phyloP scores from a whole-genome alignment of 306 rosid genomes.

The barrel medic (Medicago truncatula) region DNA sequence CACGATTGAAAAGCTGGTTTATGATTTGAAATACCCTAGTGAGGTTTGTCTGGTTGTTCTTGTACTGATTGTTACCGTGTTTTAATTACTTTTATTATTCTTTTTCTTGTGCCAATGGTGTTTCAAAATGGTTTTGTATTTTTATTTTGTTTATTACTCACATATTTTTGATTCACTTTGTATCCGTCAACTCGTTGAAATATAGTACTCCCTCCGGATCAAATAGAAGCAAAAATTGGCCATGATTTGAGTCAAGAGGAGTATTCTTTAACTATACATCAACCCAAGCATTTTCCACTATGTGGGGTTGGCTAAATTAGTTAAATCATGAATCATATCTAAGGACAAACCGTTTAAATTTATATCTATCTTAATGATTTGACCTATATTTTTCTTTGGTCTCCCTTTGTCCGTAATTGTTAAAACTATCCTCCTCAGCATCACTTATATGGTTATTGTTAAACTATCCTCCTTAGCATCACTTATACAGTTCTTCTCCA shows the following conservation, averaged over 20 bases:
- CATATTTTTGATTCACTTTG: neutral
- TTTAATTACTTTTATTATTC: constrained; percentile 1
- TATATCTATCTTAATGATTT: neutral
- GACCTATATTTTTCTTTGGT: neutral
- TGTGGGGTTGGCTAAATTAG: neutral
- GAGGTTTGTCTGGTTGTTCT: constrained; percentile 67
- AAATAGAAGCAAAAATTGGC: neutral
- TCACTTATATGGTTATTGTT: neutral
- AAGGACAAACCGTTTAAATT: constrained; percentile 6
- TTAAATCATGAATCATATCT: neutral
- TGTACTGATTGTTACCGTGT: constrained; percentile 13
- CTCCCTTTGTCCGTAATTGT: neutral
- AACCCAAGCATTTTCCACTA: neutral
- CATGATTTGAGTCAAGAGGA: neutral
- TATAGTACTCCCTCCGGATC: neutral
- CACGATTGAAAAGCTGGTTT: constrained; percentile 81
- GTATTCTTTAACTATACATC: neutral
- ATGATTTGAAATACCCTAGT: constrained; percentile 77
- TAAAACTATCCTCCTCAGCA: neutral
- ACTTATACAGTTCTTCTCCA: neutral
- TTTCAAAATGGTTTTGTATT: constrained; percentile 2
- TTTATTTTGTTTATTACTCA: constrained; percentile 22
- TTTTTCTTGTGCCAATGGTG: constrained; percentile 19
- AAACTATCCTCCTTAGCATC: neutral
- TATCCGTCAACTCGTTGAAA: constrained; percentile 22